Evolutionary conservation across 1,284 basidiomycete species (phyloP).

Genomic region (Ganoderma meredithae): DNA sequence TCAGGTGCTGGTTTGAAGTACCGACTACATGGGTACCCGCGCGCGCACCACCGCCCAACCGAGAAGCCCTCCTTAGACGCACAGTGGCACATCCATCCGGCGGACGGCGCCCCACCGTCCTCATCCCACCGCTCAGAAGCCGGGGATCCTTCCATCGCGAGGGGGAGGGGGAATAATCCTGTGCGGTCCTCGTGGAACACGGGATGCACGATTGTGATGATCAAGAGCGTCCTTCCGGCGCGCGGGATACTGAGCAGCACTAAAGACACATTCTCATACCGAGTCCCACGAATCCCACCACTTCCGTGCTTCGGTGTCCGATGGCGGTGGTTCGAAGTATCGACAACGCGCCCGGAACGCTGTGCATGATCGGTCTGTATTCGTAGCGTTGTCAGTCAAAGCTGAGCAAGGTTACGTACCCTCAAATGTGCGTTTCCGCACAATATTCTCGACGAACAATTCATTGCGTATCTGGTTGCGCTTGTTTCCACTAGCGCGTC

Average conservation of each 20-base stretch:
- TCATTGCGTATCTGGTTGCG: conserved; percentile 84
- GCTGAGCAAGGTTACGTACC: conserved; percentile 53
- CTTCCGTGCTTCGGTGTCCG: conserved; percentile 65
- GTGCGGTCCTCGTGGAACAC: conserved; percentile 7
- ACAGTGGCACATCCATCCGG: neutral
- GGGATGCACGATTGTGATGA: conserved; percentile 7
- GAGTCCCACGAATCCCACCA: conserved; percentile 68
- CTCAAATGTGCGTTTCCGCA: conserved; percentile 79
- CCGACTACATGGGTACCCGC: conserved; percentile 10
- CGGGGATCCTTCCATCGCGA: conserved; percentile 17
- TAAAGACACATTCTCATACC: conserved; percentile 36
- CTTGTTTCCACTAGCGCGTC: conserved; percentile 47
- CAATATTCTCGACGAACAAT: conserved; percentile 80
- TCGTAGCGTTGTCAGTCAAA: conserved; percentile 22
- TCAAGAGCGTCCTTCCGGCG: conserved; percentile 1
- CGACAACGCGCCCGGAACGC: conserved; percentile 86
- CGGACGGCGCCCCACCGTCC: conserved; percentile 10
- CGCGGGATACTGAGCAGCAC: neutral
- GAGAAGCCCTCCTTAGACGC: conserved; percentile 1
- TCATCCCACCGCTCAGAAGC: conserved; percentile 5
- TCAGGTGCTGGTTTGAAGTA: conserved; percentile 5
- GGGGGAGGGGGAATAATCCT: conserved; percentile 6
- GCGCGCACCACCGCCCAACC: neutral
- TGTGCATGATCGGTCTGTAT: conserved; percentile 43
- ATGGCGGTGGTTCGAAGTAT: conserved; percentile 77